phyloP scores from a whole-genome alignment of 169 alveolate species.

The Plasmodium malariae region DNA sequence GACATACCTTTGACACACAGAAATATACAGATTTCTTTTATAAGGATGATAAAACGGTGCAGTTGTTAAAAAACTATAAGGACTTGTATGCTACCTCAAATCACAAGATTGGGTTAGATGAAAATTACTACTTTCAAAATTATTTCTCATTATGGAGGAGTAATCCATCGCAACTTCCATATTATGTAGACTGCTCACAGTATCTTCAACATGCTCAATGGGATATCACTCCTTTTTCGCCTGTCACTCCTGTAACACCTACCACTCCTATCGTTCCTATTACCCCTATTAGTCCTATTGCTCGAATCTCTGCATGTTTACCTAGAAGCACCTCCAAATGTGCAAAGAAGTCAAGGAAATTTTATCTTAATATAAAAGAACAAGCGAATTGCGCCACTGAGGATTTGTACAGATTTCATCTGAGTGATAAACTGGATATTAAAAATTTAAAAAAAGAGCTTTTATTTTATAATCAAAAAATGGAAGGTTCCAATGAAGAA shows the following conservation, averaged over 20 bases:
- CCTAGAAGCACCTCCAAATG: neutral
- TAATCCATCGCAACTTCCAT: neutral
- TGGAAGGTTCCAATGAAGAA: slow-evolving; percentile 3
- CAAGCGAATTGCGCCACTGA: neutral
- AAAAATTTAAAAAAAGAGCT: slow-evolving; percentile 30
- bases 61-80: neutral
- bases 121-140: no score
- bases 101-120: neutral
- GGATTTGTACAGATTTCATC: slow-evolving; percentile 9
- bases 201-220: no score
- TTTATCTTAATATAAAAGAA: neutral
- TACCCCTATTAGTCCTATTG: no score
- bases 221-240: no score
- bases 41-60: neutral
- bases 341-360: neutral
- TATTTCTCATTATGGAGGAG: no score
- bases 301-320: neutral
- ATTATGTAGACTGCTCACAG: neutral
- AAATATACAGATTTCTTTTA: slow-evolving; percentile 23
- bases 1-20: slow-evolving; percentile 15
- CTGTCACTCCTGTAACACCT: neutral
- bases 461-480: slow-evolving; percentile 34
- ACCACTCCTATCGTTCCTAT: no score
- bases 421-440: slow-evolving; percentile 6
- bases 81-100: neutral